Evolutionary conservation across 305 asterid genomes (phyloP).

Genomic region (Striga hermonthica): DNA sequence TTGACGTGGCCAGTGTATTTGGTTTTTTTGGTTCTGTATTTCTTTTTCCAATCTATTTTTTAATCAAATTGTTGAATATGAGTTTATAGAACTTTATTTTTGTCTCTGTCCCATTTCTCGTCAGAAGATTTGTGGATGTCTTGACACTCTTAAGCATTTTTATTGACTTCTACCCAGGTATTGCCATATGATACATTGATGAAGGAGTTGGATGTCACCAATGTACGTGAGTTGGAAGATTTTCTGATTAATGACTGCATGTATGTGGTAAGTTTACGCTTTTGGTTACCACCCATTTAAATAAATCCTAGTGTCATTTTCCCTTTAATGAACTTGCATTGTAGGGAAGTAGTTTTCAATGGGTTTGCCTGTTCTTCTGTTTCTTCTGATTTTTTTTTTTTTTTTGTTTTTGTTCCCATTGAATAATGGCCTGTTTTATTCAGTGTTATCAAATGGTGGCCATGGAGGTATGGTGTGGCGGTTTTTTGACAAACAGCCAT

Average conservation of each 20-base stretch:
- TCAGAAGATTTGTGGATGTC: constrained; percentile 5
- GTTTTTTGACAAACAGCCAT: too few species aligned
- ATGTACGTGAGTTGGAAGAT: constrained; percentile 96
- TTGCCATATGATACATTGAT: constrained; percentile 84
- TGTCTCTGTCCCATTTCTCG: not conserved
- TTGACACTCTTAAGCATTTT: constrained; percentile 9
- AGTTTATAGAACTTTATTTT: constrained; percentile 10
- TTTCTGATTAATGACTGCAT: constrained; percentile 96
- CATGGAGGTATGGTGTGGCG: too few species aligned
- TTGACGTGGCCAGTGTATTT: constrained; percentile 15
- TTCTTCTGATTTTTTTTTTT: constrained; percentile 7
- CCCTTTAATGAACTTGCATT: not conserved
- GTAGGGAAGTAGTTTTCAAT: not conserved
- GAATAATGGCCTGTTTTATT: not conserved
- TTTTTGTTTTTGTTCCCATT: not conserved
- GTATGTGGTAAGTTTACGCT: constrained; percentile 78
- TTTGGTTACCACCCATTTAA: constrained; percentile 4
- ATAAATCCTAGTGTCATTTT: not conserved
- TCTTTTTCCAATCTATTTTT: not conserved
- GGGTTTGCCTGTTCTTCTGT: constrained; percentile 15
- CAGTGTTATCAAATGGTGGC: too few species aligned
- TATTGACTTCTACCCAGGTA: constrained; percentile 46
- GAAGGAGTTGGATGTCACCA: constrained; percentile 85
- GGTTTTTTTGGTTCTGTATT: not conserved
- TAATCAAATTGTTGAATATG: constrained; percentile 9